phyloP scores from a whole-genome alignment of 257 asterid species.

The Anisodus acutangulus region DNA sequence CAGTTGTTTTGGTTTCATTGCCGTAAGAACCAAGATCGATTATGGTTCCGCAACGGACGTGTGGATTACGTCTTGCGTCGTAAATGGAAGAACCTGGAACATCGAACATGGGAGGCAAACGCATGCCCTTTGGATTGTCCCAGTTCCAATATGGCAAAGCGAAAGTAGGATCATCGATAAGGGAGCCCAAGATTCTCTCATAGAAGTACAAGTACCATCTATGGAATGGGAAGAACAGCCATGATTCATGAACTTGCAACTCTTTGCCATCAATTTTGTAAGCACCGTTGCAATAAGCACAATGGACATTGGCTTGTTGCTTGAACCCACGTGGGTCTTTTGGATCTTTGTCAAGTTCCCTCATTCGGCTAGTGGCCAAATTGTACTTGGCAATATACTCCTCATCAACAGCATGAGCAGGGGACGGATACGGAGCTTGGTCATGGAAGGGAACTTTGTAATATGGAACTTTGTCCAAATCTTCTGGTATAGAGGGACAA shows the following conservation, averaged over 20 bases:
- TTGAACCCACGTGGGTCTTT: conserved; percentile 28
- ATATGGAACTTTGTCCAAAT: not conserved
- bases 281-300: conserved; percentile 47
- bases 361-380: too few species aligned
- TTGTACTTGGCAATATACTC: too few species aligned
- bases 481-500: not conserved
- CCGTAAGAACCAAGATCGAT: conserved; percentile 29
- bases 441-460: conserved; percentile 18
- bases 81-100: not conserved
- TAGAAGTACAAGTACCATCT: conserved; percentile 46
- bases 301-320: conserved; percentile 47
- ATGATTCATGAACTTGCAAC: conserved; percentile 37
- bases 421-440: conserved; percentile 13
- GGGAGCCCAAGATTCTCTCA: conserved; percentile 40
- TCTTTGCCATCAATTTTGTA: conserved; percentile 33
- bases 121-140: conserved; percentile 41
- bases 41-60: conserved; percentile 24
- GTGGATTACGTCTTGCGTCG: conserved; percentile 31
- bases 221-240: conserved; percentile 47
- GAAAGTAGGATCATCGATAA: conserved; percentile 39
- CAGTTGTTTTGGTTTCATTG: not conserved
- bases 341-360: not conserved
- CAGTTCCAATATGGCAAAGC: conserved; percentile 41
- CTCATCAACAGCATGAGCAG: conserved; percentile 25
- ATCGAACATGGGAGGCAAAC: conserved; percentile 36